phyloP scores from a whole-genome alignment of 345 rosid species.

The Turnera subulata region DNA sequence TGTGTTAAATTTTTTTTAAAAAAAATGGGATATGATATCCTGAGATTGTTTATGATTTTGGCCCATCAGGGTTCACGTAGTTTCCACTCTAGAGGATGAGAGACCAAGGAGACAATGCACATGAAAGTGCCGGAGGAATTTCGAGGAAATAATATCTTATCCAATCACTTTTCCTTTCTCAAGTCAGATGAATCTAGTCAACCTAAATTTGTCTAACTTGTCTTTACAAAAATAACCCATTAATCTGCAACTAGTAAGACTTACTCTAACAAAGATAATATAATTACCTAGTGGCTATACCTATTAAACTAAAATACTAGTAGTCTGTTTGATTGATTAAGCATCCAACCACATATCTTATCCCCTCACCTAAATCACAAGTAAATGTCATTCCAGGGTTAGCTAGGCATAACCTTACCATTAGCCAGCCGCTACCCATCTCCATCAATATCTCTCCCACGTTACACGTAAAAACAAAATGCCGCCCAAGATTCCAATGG shows the following conservation, averaged over 20 bases:
- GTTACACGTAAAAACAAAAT: too few relatives aligned
- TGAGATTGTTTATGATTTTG: too few relatives aligned
- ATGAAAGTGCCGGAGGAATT: slow-evolving; percentile 22
- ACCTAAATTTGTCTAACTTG: slow-evolving; percentile 15
- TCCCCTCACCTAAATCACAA: background rate
- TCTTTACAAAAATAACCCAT: background rate
- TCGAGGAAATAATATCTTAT: slow-evolving; percentile 17
- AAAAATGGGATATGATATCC: too few relatives aligned
- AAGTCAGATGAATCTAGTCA: slow-evolving; percentile 18
- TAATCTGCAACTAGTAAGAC: background rate
- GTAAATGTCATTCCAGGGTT: too few relatives aligned
- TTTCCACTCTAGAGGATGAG: too few relatives aligned
- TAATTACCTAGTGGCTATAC: too few relatives aligned
- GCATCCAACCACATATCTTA: background rate
- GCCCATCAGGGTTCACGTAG: background rate
- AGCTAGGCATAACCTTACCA: too few relatives aligned
- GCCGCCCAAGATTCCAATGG: too few relatives aligned
- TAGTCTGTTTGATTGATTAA: background rate
- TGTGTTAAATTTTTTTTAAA: too few relatives aligned
- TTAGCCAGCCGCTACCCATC: background rate
- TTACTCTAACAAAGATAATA: too few relatives aligned
- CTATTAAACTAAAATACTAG: background rate
- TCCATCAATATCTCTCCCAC: too few relatives aligned
- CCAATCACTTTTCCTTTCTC: slow-evolving; percentile 2
- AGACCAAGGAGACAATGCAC: slow-evolving; percentile 9